These are phyloP conservation scores for Akanthomyces uredinophilus DNA, from an alignment of 2,329 filamentous ascomycete species.

Conservation along the genomic window DNA sequence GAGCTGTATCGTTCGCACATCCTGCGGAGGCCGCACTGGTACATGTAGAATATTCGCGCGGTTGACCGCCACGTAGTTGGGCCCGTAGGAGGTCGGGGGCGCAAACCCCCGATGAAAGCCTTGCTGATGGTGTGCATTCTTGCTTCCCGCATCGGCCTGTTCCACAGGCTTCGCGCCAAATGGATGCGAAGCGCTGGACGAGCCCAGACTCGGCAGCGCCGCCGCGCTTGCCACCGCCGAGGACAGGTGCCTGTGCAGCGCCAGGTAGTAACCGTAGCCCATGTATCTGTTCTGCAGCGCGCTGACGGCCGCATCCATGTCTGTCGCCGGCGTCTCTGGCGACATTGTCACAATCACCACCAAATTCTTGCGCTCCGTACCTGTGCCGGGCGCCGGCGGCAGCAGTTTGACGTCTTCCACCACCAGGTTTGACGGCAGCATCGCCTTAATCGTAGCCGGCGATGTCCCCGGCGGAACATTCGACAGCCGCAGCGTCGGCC, in stretches of 20 bases:
- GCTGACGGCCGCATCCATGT: slow-evolving; percentile 77
- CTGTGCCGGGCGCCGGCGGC: slow-evolving; percentile 41
- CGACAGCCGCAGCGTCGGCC: slow-evolving; percentile 57
- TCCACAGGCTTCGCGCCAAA: slow-evolving; percentile 71
- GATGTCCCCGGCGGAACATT: slow-evolving; percentile 58
- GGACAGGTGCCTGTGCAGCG: slow-evolving; percentile 75
- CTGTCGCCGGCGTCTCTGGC: slow-evolving; percentile 73
- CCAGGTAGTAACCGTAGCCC: slow-evolving; percentile 77
- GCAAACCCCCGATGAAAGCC: slow-evolving; percentile 60
- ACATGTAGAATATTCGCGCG: slow-evolving; percentile 55
- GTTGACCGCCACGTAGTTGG: slow-evolving; percentile 36
- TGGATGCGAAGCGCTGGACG: slow-evolving; percentile 50
- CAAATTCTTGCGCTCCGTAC: slow-evolving; percentile 63
- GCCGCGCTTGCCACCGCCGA: slow-evolving; percentile 56
- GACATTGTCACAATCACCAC: slow-evolving; percentile 77
- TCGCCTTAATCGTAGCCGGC: slow-evolving; percentile 52
- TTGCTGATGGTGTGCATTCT: slow-evolving; percentile 38
- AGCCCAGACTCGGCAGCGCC: slow-evolving; percentile 26
- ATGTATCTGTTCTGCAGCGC: slow-evolving; percentile 77
- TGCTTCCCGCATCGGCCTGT: slow-evolving; percentile 28
- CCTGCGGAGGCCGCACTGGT: slow-evolving; percentile 67
- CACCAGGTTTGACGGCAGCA: slow-evolving; percentile 54
- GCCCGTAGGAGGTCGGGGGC: slow-evolving; percentile 65
- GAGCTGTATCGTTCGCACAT: slow-evolving; percentile 72
- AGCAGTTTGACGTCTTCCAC: slow-evolving; percentile 72